Percentiles rank a stretch among this genome's conserved stretches.
Conservation (phyloP, 176 grass and related monocot species). For the Phragmites australis region DNA sequence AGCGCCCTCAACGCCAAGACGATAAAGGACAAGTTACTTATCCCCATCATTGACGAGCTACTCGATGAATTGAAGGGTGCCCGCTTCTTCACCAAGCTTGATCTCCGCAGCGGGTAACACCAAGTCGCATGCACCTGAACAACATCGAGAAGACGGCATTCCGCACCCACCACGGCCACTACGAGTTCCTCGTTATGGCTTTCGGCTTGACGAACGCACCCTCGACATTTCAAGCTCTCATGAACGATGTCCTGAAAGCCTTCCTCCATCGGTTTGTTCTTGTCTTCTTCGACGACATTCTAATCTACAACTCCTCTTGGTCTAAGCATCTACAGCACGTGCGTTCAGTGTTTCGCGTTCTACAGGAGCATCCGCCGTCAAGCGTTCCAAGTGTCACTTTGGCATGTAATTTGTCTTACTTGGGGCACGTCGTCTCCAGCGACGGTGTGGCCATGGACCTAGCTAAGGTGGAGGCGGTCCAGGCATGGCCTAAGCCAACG, state of each 20-base stretch:
- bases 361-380: neutral
- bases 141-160: too few relatives aligned
- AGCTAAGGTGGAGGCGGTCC: neutral
- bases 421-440: neutral
- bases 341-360: rapidly evolving
- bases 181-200: neutral
- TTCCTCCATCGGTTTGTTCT: neutral
- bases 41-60: too few relatives aligned
- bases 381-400: neutral
- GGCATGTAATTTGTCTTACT: neutral
- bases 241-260: neutral
- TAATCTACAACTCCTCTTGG: neutral
- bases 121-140: too few relatives aligned
- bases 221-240: neutral
- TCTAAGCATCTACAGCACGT: neutral
- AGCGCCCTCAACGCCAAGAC: too few relatives aligned
- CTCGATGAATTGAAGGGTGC: too few relatives aligned
- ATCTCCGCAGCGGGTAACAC: too few relatives aligned
- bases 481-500: neutral
- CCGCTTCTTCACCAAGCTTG: too few relatives aligned
- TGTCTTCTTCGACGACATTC: neutral
- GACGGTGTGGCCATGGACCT: neutral
- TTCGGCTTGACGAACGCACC: neutral
- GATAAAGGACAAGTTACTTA: too few relatives aligned
- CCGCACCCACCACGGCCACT: neutral